Conservation (phyloP, 202 grass and related monocot genomes). For the Digitaria exilis region DNA sequence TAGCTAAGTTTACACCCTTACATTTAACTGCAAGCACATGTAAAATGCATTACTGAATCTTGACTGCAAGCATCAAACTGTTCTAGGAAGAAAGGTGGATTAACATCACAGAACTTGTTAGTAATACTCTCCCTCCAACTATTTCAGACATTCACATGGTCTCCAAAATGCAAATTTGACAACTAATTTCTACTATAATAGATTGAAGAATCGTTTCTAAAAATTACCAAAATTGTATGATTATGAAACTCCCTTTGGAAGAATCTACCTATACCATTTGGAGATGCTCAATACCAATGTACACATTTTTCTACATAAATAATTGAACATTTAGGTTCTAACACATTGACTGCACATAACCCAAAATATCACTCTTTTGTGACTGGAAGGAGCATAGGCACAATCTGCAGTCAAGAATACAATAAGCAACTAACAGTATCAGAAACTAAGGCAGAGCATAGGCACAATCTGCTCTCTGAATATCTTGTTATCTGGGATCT, state of each 20-base stretch:
- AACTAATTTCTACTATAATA: background rate
- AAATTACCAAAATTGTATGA: background rate
- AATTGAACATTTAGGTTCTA: background rate
- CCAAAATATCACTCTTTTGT: background rate
- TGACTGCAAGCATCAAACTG: background rate
- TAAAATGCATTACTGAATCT: background rate
- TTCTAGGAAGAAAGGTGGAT: background rate
- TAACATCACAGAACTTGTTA: background rate
- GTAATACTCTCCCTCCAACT: background rate
- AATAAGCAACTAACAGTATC: background rate
- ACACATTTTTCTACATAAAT: background rate
- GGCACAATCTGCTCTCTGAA: too few species aligned
- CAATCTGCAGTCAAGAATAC: background rate
- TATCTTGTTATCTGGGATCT: too few species aligned
- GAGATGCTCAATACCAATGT: background rate
- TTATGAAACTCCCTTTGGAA: too few species aligned
- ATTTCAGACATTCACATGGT: background rate
- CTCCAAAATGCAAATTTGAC: background rate
- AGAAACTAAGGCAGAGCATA: constrained; percentile 9
- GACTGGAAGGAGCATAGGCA: constrained; percentile 1
- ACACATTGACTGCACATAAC: background rate
- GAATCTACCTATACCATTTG: background rate
- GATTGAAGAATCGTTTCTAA: background rate
- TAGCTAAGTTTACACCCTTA: background rate
- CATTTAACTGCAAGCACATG: background rate